A percentile compares a stretch with the other conserved stretches of the same genome.
phyloP scores from a whole-genome alignment of 805 yeast genomes.

The Candida insectorum region DNA sequence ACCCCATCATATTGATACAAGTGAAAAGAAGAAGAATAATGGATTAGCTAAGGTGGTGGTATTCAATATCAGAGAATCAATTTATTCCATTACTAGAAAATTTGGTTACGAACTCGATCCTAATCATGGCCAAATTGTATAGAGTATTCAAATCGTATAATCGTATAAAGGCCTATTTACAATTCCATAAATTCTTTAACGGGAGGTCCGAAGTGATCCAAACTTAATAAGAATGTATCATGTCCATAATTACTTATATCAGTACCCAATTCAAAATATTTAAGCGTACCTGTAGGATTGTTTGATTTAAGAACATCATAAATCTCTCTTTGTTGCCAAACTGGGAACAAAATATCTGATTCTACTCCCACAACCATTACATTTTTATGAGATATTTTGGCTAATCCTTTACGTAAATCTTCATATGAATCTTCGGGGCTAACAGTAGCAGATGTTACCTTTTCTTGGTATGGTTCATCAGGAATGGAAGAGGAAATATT shows the following conservation, averaged over 20 bases:
- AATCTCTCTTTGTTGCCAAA: conserved; percentile 90
- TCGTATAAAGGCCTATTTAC: not conserved
- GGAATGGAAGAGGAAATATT: conserved; percentile 34
- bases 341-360: conserved; percentile 87
- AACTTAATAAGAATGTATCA: conserved; percentile 80
- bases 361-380: conserved; percentile 87
- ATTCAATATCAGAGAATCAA: conserved; percentile 45
- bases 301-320: conserved; percentile 51
- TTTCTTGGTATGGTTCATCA: conserved; percentile 50
- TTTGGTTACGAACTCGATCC: conserved; percentile 66
- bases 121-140: conserved; percentile 48
- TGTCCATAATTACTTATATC: conserved; percentile 84
- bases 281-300: conserved; percentile 27
- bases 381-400: conserved; percentile 57
- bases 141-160: conserved; percentile 5
- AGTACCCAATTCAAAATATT: conserved; percentile 71
- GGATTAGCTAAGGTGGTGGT: conserved; percentile 71
- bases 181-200: conserved; percentile 54
- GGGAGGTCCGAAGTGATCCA: conserved; percentile 77
- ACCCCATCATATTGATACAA: conserved; percentile 49
- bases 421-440: conserved; percentile 53
- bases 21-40: conserved; percentile 25
- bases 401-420: conserved; percentile 68
- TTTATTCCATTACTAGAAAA: conserved; percentile 46
- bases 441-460: conserved; percentile 42